Evolutionary conservation across 352 stramenopile genomes (phyloP).

Genomic region (Globisporangium spiculum): DNA sequence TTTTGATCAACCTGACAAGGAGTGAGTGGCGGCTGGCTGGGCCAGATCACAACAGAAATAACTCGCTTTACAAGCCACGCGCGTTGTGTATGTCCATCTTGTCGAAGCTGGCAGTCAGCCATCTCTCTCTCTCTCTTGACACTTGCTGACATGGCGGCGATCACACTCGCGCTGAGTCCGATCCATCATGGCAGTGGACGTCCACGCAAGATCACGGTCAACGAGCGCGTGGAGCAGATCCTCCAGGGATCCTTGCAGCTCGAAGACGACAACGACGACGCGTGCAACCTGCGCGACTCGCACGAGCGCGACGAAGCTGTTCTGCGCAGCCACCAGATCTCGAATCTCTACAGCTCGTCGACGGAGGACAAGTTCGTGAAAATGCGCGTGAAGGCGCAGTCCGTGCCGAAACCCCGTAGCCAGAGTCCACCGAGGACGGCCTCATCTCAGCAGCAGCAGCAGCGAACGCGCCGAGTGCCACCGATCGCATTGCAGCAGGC

Average conservation of each 20-base stretch:
- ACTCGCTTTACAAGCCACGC: not conserved
- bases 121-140: too few species aligned
- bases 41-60: not conserved
- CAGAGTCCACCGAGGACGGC: not conserved
- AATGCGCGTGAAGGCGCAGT: constrained; percentile 19
- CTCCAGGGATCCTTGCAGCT: constrained; percentile 39
- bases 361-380: constrained; percentile 44
- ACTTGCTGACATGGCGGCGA: not conserved
- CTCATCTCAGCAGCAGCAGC: constrained; percentile 5
- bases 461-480: constrained; percentile 8
- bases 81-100: not conserved
- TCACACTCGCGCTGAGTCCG: constrained; percentile 13
- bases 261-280: constrained; percentile 35
- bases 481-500: not conserved
- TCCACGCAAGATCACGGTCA: constrained; percentile 64
- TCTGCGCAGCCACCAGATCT: constrained; percentile 41
- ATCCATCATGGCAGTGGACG: constrained; percentile 2
- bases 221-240: constrained; percentile 63
- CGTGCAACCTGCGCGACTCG: constrained; percentile 21
- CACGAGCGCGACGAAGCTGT: constrained; percentile 30
- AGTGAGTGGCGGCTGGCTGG: not conserved
- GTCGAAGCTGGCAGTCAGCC: not conserved
- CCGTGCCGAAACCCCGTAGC: constrained; percentile 16
- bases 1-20: too few species aligned
- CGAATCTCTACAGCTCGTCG: constrained; percentile 43